phyloP scores from a whole-genome alignment of 2,329 filamentous ascomycete genomes.

The Chaetomiaceae sp. region DNA sequence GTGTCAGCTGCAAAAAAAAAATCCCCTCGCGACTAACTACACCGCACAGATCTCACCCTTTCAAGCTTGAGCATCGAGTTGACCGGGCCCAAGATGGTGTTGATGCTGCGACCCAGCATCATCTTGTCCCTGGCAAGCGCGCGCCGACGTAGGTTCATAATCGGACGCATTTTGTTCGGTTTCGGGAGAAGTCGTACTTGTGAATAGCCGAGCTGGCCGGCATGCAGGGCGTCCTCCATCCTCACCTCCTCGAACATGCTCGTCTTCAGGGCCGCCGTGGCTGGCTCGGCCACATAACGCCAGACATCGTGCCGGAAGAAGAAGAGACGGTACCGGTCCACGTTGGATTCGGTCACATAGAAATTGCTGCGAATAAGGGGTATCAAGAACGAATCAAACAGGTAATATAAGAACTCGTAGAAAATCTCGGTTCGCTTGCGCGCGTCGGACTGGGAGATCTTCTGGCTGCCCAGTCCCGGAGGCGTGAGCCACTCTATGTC shows the following conservation, averaged over 20 bases:
- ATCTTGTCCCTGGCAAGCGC: slow-evolving; percentile 43
- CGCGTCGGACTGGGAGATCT: slow-evolving; percentile 63
- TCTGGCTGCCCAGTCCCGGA: slow-evolving; percentile 41
- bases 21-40: too few species aligned
- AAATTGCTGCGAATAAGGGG: slow-evolving; percentile 84
- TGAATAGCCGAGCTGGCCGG: slow-evolving; percentile 66
- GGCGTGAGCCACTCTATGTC: slow-evolving; percentile 67
- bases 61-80: slow-evolving; percentile 75
- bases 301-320: slow-evolving; percentile 95
- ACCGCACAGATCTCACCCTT: slow-evolving; percentile 46
- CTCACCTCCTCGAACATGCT: slow-evolving; percentile 76
- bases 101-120: slow-evolving; percentile 59
- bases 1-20: slow-evolving; percentile 14
- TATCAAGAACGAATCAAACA: slow-evolving; percentile 87
- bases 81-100: slow-evolving; percentile 57
- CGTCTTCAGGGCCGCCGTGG: slow-evolving; percentile 58
- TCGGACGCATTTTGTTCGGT: slow-evolving; percentile 65
- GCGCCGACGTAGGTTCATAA: slow-evolving; percentile 75
- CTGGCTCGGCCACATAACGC: slow-evolving; percentile 68
- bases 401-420: slow-evolving; percentile 79
- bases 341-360: slow-evolving; percentile 86
- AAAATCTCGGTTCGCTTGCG: slow-evolving; percentile 74
- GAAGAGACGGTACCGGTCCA: slow-evolving; percentile 73
- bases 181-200: slow-evolving; percentile 81
- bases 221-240: slow-evolving; percentile 51